phyloP scores from a whole-genome alignment of 176 grass and related monocot species.

The Aegilops umbellulata region DNA sequence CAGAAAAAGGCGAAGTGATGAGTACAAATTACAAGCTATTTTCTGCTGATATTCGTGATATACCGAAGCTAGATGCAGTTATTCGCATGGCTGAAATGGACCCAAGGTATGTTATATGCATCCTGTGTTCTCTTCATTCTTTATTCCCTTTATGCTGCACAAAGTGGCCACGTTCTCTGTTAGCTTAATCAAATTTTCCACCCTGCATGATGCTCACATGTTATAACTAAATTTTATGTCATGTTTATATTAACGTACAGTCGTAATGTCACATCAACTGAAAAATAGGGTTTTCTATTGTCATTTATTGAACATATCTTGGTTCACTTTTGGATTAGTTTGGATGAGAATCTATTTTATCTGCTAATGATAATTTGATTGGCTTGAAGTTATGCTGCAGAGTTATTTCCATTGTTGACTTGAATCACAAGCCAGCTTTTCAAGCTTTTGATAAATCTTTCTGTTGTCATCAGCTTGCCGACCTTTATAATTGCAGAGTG shows the following conservation, averaged over 20 bases:
- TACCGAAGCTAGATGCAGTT: constrained; percentile 70
- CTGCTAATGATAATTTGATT: constrained; percentile 11
- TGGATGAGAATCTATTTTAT: neutral
- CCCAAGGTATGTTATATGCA: constrained; percentile 45
- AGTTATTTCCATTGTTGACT: neutral
- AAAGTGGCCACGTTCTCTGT: neutral
- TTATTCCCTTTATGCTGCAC: neutral
- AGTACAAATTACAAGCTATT: constrained; percentile 90
- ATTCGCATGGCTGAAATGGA: constrained; percentile 72
- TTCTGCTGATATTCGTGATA: constrained; percentile 76
- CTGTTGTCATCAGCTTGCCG: constrained; percentile 90
- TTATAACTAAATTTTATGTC: neutral
- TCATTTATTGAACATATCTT: neutral
- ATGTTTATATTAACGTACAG: neutral
- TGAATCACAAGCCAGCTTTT: constrained; percentile 17
- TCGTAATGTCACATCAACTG: neutral
- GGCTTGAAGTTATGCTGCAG: neutral
- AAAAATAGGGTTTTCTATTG: neutral
- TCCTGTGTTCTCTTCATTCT: constrained; percentile 1
- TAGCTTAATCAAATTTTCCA: neutral
- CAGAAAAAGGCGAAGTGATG: constrained; percentile 89
- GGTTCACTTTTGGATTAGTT: neutral
- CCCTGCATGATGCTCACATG: neutral
- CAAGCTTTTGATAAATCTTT: constrained; percentile 47
- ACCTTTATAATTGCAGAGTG: constrained; percentile 99